Percentiles rank a stretch among this genome's conserved stretches.
Conservation (phyloP, 495 filamentous ascomycete genomes). For the Hypomontagnella submonticulosa region DNA sequence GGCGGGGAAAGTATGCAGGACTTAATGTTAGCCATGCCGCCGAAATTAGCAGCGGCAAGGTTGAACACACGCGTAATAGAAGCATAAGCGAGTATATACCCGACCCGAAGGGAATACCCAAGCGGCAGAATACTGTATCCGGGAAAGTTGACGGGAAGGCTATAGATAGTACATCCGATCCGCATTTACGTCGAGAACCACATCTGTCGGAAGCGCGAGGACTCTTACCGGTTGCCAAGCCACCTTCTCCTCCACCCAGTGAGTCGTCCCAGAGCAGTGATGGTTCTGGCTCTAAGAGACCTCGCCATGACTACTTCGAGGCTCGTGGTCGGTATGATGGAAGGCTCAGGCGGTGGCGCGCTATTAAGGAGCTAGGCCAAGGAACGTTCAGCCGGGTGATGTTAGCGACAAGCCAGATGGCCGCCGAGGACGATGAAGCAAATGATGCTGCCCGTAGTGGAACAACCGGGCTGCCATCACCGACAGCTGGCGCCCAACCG, state of each 20-base stretch:
- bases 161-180: conserved; percentile 51
- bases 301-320: conserved; percentile 68
- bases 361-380: conserved; percentile 82
- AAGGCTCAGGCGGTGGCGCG: conserved; percentile 74
- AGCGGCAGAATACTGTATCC: conserved; percentile 76
- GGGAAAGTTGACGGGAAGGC: conserved; percentile 61
- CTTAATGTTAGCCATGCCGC: conserved; percentile 47
- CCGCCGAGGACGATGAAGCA: conserved; percentile 55
- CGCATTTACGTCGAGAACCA: conserved; percentile 78
- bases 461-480: conserved; percentile 44
- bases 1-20: conserved; percentile 63
- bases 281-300: conserved; percentile 52
- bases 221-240: conserved; percentile 67
- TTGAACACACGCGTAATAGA: conserved; percentile 70
- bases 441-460: conserved; percentile 26
- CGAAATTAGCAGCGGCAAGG: conserved; percentile 48
- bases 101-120: conserved; percentile 71
- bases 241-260: conserved; percentile 79
- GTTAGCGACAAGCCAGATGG: conserved; percentile 74
- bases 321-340: conserved; percentile 67
- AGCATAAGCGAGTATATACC: conserved; percentile 91
- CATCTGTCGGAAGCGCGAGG: conserved; percentile 83
- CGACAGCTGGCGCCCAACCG: conserved; percentile 49
- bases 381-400: conserved; percentile 96
- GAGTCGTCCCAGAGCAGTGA: conserved; percentile 63